Conservation (phyloP, 2,329 filamentous ascomycete species). For the Fusarium albidum region DNA sequence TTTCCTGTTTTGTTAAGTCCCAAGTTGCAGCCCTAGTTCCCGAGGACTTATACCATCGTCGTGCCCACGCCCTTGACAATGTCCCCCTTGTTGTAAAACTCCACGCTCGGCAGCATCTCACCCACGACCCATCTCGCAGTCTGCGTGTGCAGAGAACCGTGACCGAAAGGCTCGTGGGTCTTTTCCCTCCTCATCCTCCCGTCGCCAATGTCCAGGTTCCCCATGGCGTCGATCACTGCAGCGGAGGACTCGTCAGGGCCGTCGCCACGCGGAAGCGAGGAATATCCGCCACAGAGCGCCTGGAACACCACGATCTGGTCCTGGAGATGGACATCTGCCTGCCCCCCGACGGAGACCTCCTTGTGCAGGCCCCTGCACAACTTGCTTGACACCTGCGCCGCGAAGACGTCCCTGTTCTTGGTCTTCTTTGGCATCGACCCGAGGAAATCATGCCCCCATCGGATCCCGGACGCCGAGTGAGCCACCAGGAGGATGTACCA, state of each 20-base stretch:
- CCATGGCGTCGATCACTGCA: slow-evolving; percentile 41
- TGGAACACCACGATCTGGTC: slow-evolving; percentile 70
- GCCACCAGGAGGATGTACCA: slow-evolving; percentile 67
- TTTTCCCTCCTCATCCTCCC: slow-evolving; percentile 52
- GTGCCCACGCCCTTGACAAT: slow-evolving; percentile 57
- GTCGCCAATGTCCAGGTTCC: slow-evolving; percentile 39
- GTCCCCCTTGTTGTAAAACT: slow-evolving; percentile 61
- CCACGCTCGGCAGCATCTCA: slow-evolving; percentile 56
- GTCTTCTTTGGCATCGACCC: slow-evolving; percentile 52
- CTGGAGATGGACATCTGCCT: slow-evolving; percentile 65
- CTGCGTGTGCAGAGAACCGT: slow-evolving; percentile 63
- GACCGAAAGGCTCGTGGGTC: slow-evolving; percentile 60
- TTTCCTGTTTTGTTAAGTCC: slow-evolving; percentile 1
- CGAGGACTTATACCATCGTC: slow-evolving; percentile 15
- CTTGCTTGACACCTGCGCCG: slow-evolving; percentile 54
- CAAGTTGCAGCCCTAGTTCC: background rate
- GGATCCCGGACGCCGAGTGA: slow-evolving; percentile 52
- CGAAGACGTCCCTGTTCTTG: slow-evolving; percentile 37
- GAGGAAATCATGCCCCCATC: slow-evolving; percentile 59
- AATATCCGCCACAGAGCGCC: slow-evolving; percentile 61
- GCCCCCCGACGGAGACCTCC: slow-evolving; percentile 54
- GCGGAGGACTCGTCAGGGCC: slow-evolving; percentile 24
- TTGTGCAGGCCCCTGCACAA: slow-evolving; percentile 55
- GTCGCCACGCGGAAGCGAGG: slow-evolving; percentile 52
- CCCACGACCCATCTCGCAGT: slow-evolving; percentile 69